Conservation (phyloP, 352 stramenopile genomes). For the Phytophthora pseudosyringae region DNA sequence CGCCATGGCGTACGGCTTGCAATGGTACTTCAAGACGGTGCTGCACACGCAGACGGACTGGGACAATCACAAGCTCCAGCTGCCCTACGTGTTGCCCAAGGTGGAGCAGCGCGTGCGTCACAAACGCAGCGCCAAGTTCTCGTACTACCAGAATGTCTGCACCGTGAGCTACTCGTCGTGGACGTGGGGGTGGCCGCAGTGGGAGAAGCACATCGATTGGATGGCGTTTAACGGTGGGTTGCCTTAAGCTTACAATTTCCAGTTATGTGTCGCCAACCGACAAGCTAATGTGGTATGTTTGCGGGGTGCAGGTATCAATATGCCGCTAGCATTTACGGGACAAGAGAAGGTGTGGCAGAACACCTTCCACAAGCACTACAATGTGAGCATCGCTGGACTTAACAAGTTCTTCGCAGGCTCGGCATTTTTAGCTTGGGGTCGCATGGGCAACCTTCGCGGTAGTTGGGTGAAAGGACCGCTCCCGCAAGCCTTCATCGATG, state of each 20-base stretch:
- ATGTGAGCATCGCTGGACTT: conserved; percentile 75
- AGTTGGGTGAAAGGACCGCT: conserved; percentile 87
- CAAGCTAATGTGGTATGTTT: conserved; percentile 12
- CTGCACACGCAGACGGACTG: conserved; percentile 84
- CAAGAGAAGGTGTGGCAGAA: conserved; percentile 91
- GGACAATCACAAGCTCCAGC: conserved; percentile 76
- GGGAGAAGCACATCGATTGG: conserved; percentile 93
- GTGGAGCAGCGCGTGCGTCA: conserved; percentile 44
- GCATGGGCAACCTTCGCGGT: conserved; percentile 90
- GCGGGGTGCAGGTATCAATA: conserved; percentile 75
- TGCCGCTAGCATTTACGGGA: conserved; percentile 90
- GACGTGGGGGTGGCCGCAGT: conserved; percentile 88
- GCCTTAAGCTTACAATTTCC: neutral
- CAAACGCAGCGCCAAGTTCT: conserved; percentile 76
- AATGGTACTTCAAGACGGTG: conserved; percentile 81
- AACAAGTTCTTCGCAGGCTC: conserved; percentile 91
- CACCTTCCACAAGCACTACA: conserved; percentile 84
- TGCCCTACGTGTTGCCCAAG: conserved; percentile 58
- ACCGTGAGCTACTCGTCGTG: conserved; percentile 92
- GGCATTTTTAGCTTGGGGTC: conserved; percentile 89
- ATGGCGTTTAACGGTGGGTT: conserved; percentile 89
- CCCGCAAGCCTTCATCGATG: conserved; percentile 85
- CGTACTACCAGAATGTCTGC: conserved; percentile 94
- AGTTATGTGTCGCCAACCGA: neutral
- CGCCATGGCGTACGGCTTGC: conserved; percentile 71